Conservation (phyloP, 441 rosid genomes). For the Daphne laureola region DNA sequence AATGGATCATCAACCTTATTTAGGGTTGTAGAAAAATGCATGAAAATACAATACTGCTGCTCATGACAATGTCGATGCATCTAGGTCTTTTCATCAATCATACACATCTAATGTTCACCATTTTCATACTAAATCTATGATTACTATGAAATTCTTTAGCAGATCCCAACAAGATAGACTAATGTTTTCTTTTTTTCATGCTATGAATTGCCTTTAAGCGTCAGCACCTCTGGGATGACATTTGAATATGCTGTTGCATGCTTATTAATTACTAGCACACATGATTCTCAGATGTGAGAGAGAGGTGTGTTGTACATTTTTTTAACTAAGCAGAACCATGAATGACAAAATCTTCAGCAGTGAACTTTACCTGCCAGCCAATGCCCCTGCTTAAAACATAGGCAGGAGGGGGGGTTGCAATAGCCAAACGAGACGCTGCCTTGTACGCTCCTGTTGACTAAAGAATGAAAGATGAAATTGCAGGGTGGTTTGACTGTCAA, state of each 20-base stretch:
- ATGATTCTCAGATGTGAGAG: too few species aligned
- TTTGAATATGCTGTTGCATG: too few species aligned
- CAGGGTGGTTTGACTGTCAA: background rate
- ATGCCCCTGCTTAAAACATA: constrained; percentile 67
- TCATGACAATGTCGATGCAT: background rate
- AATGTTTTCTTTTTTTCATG: too few species aligned
- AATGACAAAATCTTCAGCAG: constrained; percentile 2
- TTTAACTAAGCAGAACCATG: background rate
- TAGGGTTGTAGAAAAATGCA: background rate
- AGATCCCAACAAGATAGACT: too few species aligned
- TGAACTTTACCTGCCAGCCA: constrained; percentile 65
- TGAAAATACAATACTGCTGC: background rate
- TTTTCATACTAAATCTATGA: too few species aligned
- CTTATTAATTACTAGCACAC: too few species aligned
- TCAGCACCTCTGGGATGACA: too few species aligned
- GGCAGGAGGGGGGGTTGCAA: constrained; percentile 76
- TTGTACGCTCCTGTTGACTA: constrained; percentile 70
- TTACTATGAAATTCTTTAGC: too few species aligned
- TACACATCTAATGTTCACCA: too few species aligned
- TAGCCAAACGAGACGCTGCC: constrained; percentile 74
- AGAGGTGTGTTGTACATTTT: too few species aligned
- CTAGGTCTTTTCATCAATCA: background rate
- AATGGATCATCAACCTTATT: background rate
- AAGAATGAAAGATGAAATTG: constrained; percentile 12
- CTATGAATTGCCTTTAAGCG: too few species aligned